Evolutionary conservation across 371 early-diverging fungal species (phyloP).

Genomic region (Mucor sp.): DNA sequence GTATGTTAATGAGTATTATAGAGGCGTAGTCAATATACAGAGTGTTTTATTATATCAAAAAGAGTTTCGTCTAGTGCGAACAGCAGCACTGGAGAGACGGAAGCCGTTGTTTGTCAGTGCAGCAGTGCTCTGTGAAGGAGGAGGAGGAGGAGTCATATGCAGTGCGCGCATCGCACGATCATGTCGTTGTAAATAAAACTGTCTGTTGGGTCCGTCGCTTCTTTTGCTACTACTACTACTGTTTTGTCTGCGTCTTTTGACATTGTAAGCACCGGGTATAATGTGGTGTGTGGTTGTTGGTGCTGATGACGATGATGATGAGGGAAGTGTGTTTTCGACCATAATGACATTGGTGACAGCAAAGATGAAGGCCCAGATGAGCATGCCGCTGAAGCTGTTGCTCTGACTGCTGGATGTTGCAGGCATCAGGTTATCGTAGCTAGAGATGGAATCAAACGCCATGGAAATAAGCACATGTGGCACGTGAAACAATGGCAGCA

Average conservation of each 20-base stretch:
- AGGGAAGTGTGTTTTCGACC: slow-evolving; percentile 9
- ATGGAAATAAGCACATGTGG: slow-evolving; percentile 29
- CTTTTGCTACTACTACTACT: background rate
- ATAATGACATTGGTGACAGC: slow-evolving; percentile 23
- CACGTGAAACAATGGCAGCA: slow-evolving; percentile 27
- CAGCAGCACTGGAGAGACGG: background rate
- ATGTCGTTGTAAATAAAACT: slow-evolving; percentile 4
- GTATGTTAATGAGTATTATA: background rate
- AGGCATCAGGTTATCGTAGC: background rate
- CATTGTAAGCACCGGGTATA: background rate
- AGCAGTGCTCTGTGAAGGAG: background rate
- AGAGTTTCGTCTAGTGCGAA: slow-evolving; percentile 9
- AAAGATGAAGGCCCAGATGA: slow-evolving; percentile 25
- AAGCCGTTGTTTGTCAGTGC: background rate
- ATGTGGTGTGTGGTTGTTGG: background rate
- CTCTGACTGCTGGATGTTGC: background rate
- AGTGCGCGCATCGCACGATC: background rate
- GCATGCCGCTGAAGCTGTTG: slow-evolving; percentile 12
- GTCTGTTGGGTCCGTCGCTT: background rate
- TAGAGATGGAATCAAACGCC: slow-evolving; percentile 19
- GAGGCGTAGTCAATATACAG: too few species aligned
- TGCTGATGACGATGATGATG: background rate
- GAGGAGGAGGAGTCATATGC: background rate
- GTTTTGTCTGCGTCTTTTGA: background rate
- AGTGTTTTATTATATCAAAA: background rate